Conservation (phyloP, 352 stramenopile species). For the Phytopythium oedochilum region DNA sequence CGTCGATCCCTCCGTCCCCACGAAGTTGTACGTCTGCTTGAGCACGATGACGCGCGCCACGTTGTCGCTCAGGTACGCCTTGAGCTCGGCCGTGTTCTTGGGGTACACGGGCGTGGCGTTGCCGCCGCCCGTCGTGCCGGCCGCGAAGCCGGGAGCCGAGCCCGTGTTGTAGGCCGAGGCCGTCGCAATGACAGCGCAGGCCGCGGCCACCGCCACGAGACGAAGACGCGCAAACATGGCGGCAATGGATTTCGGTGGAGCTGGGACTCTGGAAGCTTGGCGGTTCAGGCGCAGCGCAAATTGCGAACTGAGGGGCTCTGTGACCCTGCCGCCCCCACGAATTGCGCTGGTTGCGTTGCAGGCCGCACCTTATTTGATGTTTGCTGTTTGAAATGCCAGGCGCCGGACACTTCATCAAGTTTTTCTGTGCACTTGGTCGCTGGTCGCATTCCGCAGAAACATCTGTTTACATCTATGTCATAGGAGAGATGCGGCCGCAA, state of each 20-base stretch:
- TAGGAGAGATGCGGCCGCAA: no score
- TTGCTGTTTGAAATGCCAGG: no score
- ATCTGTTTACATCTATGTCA: no score
- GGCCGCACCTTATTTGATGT: no score
- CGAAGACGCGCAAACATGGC: background rate
- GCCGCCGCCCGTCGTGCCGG: background rate
- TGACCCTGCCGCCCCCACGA: no score
- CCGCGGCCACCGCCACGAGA: background rate
- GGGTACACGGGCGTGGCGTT: background rate
- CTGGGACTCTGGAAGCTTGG: no score
- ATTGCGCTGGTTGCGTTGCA: no score
- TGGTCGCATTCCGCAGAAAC: no score
- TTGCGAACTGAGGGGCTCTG: background rate
- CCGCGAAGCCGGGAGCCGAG: background rate
- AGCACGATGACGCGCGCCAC: constrained; percentile 31
- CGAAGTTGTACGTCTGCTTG: constrained; percentile 30
- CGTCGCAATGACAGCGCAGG: background rate
- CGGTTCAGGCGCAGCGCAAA: background rate
- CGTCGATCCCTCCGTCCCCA: constrained; percentile 26
- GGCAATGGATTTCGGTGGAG: no score
- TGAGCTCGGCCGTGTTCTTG: constrained; percentile 17
- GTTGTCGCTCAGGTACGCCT: constrained; percentile 17
- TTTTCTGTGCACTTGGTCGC: no score
- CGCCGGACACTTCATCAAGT: no score
- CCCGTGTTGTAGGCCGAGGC: background rate